Evolutionary conservation across 768 basidiomycete species (phyloP).

Genomic region (Hemileccinum impolitum): DNA sequence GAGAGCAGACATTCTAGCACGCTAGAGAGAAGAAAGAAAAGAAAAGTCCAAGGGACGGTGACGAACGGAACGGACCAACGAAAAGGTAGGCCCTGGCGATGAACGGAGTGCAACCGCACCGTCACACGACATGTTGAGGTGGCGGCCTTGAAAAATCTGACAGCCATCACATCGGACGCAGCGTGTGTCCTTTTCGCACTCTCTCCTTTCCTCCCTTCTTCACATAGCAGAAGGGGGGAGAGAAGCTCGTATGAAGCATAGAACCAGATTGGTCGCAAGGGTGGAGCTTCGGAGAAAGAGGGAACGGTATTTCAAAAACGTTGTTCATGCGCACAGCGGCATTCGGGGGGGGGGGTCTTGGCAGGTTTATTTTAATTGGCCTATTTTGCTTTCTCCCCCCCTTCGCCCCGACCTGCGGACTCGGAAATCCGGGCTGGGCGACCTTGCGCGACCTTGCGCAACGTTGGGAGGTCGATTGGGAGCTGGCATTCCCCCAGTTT

Average conservation of each 20-base stretch:
- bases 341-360: too few relatives aligned
- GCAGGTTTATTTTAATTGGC: background rate
- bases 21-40: background rate
- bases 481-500: background rate
- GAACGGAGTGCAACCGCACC: background rate
- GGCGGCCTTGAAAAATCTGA: conserved; percentile 12
- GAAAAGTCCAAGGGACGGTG: background rate
- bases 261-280: background rate
- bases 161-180: conserved; percentile 16
- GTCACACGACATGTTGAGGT: conserved; percentile 9
- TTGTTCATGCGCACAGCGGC: background rate
- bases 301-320: conserved; percentile 3
- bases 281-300: background rate
- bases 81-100: background rate
- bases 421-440: background rate
- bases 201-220: background rate
- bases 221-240: background rate
- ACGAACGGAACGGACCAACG: background rate
- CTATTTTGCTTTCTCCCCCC: background rate
- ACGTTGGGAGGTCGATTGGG: too few relatives aligned
- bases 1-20: conserved; percentile 1
- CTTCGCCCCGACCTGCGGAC: background rate
- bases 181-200: conserved; percentile 9
- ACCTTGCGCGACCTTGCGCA: too few relatives aligned
- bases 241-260: conserved; percentile 2